Base-by-base conservation (phyloP, 306 rosid genomes). In the Corylus americana region DNA sequence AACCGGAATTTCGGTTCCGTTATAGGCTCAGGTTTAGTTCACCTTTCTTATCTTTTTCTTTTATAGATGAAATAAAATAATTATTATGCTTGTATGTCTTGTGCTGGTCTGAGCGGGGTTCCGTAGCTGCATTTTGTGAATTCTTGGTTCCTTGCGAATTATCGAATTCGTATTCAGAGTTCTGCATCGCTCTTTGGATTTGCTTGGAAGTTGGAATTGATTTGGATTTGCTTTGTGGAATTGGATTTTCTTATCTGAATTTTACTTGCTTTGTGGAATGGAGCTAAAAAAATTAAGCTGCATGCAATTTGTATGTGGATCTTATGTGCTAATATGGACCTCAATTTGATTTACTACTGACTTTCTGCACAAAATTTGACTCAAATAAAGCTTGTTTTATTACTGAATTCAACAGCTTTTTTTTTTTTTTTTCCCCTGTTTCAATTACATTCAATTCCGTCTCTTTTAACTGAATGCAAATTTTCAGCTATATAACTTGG, bases 1-100 rank as follows among this genome's bases (percentile, higher is more conserved):
- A 87, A 88, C 83, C 90, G 93, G 77, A 83, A 86, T 74, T 89
- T 94, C 71, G 83, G 86, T 84, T 94, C 91, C 7, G 83, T 89
- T 75, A 1, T 86, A 63, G 84, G 84, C 71, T 81, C 94, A 76
- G 1, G 18, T 76, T 48, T 18, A 27, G 37, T 47, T 64, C 35
- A 1, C 13, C 50, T 17, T 3, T 1, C 13, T 10, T 45, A 16
- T 2, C 3, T 0, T 25, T 35, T 49, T 37, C 16, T 57, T 55
- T 8, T 57, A 49, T 12, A 37, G 25, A 7, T 17, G 17, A 66
- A 66, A 37, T 66, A 2, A 66, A 14, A 22, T 22, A 4, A 54
- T 53, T 31, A 31, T 31, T 31, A 8, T 44, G 27, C 51, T 67
- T 8, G 50, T 68, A 42, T 11, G 2, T 7, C 17, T 37, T 16